These are phyloP conservation scores for Pulveroboletus ravenelii DNA, from an alignment of 768 basidiomycete species.

Conservation along the genomic window DNA sequence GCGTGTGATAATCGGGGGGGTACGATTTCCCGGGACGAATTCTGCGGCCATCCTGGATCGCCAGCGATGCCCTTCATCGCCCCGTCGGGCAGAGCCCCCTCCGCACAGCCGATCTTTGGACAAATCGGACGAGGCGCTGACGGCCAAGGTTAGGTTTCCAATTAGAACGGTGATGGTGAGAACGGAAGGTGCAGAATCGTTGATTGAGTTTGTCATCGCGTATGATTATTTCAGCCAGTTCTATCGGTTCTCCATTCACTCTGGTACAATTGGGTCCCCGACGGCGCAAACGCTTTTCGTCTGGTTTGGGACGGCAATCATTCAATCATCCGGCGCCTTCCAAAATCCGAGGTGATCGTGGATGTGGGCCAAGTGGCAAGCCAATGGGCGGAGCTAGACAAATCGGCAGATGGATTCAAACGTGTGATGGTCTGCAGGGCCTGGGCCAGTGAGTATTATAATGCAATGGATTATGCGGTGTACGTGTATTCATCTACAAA, in stretches of 20 bases:
- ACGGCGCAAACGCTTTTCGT: neutral
- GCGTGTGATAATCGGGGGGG: slow-evolving; percentile 6
- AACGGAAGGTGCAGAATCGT: slow-evolving; percentile 8
- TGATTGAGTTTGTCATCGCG: neutral
- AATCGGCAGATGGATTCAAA: neutral
- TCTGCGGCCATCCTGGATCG: neutral
- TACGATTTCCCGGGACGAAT: too few relatives aligned
- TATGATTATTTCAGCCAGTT: neutral
- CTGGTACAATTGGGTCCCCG: neutral
- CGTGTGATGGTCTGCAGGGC: neutral
- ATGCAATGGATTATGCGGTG: slow-evolving; percentile 26
- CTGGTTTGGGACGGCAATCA: slow-evolving; percentile 16
- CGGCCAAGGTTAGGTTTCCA: neutral
- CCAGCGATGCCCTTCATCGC: neutral
- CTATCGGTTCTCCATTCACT: neutral
- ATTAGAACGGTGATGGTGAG: slow-evolving; percentile 11
- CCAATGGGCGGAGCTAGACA: neutral
- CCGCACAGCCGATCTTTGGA: slow-evolving; percentile 4
- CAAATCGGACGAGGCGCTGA: neutral
- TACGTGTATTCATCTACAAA: slow-evolving; percentile 22
- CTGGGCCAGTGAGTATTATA: slow-evolving; percentile 7
- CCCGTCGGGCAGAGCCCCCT: too few relatives aligned
- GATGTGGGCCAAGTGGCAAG: neutral
- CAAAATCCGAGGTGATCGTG: slow-evolving; percentile 30
- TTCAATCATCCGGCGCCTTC: slow-evolving; percentile 11